Base-by-base conservation (phyloP, 2,329 filamentous ascomycete genomes). In the Fragosphaeria purpurea region DNA sequence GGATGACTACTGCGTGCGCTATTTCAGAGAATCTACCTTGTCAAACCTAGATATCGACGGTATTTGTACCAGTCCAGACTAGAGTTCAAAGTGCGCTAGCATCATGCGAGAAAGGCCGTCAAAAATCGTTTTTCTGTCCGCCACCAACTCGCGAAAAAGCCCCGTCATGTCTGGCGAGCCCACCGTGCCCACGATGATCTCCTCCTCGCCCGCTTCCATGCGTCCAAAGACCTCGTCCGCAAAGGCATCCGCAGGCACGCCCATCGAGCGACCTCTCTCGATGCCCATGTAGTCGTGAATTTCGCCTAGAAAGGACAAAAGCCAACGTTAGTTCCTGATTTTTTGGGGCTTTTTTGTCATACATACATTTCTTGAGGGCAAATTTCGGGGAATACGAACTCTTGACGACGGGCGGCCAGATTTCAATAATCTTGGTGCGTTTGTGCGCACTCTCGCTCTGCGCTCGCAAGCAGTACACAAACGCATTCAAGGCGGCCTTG, bases 401-500 rank as follows among this genome's bases (percentile, higher is more conserved):
- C 51, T 62, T 47, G 35, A 62, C 52, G 37, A 56, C 50, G 31
- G 57, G 58, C 47, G 69, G 65, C 30, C 63, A 67, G 8, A 73
- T 53, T 53, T 74, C 68, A 34, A 71, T 59, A 4, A 73, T 60
- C 38, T 37, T 37, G 35, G 35, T 37, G 11, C 35, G 35, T 37
- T 37, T 37, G 35, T 37, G 35, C 7, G 49, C 48, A 37, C 61
- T 62, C 50, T 57, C 48, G 37, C 61, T 62, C 50, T 57, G 54
- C 10, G 62, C 56, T 5, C 60, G 60, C 13, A 75, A 59, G 50
- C 71, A 67, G 40, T 69, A 59, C 5, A 67, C 58, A 51, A 70
- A 74, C 4, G 63, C 59, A 44, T 70, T 66, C 69, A 50, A 13
- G 4, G 47, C 47, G 8, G 47, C 47, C 40, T 50, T 50, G 30